Percentiles rank a stretch among this genome's conserved stretches.
Evolutionary conservation across 1,284 basidiomycete genomes (phyloP).

Genomic region (Pseudozyma sp.): DNA sequence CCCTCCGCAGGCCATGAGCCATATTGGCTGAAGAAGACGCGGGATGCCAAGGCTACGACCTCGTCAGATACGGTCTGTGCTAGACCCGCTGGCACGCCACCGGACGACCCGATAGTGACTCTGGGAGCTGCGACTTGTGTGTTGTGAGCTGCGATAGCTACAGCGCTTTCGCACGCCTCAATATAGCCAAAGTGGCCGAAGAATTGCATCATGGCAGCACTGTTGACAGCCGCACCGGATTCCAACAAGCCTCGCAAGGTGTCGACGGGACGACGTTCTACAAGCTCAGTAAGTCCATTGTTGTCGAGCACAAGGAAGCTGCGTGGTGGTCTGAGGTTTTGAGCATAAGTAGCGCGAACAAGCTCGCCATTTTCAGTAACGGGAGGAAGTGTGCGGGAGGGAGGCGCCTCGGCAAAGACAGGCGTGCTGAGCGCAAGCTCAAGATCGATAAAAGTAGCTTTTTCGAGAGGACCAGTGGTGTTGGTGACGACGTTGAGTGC

Average conservation of each 20-base stretch:
- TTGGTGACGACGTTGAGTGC: constrained; percentile 33
- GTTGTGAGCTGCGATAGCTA: constrained; percentile 74
- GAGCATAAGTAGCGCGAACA: constrained; percentile 82
- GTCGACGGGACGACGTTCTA: constrained; percentile 86
- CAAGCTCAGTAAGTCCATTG: constrained; percentile 82
- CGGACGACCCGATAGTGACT: constrained; percentile 35
- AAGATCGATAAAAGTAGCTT: constrained; percentile 51
- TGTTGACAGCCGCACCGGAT: constrained; percentile 49
- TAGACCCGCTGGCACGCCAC: constrained; percentile 23
- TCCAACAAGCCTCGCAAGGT: constrained; percentile 75
- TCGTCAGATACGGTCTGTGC: constrained; percentile 57
- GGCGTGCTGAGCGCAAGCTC: constrained; percentile 52
- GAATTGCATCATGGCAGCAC: constrained; percentile 63
- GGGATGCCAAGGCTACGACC: constrained; percentile 60
- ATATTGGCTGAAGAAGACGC: constrained; percentile 63
- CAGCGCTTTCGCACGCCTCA: constrained; percentile 88
- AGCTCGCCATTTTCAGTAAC: constrained; percentile 53
- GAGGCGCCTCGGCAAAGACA: constrained; percentile 53
- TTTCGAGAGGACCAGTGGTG: constrained; percentile 42
- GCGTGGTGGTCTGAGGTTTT: constrained; percentile 78
- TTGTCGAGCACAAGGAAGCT: constrained; percentile 89
- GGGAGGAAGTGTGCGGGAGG: constrained; percentile 15
- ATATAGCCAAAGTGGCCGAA: constrained; percentile 61
- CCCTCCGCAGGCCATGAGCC: constrained; percentile 62
- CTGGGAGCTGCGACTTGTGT: constrained; percentile 51